Evolutionary conservation across 2,329 filamentous ascomycete species (phyloP).

Genomic region (Aphanoascus verrucosus): DNA sequence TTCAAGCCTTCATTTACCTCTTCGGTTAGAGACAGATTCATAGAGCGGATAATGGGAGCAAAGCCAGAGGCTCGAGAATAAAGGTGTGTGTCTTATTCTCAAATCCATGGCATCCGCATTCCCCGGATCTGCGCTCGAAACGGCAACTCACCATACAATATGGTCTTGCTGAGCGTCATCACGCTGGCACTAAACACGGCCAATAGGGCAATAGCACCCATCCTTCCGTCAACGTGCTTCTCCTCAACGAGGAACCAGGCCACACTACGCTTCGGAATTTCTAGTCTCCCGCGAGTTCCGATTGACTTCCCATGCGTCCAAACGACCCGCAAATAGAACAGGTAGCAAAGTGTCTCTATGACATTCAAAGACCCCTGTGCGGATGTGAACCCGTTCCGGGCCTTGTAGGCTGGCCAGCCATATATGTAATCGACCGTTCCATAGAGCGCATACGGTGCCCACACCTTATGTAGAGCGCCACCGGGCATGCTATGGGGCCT

Average conservation of each 20-base stretch:
- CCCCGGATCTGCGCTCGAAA: background rate
- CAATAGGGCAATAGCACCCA: slow-evolving; percentile 46
- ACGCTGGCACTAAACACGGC: slow-evolving; percentile 49
- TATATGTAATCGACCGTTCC: slow-evolving; percentile 71
- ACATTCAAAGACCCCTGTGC: slow-evolving; percentile 62
- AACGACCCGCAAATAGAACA: slow-evolving; percentile 49
- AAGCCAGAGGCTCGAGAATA: background rate
- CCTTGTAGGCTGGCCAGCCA: slow-evolving; percentile 60
- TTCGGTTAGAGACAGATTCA: slow-evolving; percentile 1
- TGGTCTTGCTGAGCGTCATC: slow-evolving; percentile 58
- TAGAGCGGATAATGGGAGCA: slow-evolving; percentile 1
- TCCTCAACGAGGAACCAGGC: slow-evolving; percentile 20
- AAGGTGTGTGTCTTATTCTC: background rate
- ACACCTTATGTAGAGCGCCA: slow-evolving; percentile 60
- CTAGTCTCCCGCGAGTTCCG: slow-evolving; percentile 7
- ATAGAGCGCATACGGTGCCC: slow-evolving; percentile 69
- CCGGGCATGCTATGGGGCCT: slow-evolving; percentile 75
- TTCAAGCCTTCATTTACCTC: slow-evolving; percentile 41
- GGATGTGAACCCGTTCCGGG: slow-evolving; percentile 61
- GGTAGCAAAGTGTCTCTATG: slow-evolving; percentile 57
- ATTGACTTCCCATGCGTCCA: slow-evolving; percentile 31
- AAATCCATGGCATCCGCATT: background rate
- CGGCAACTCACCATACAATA: slow-evolving; percentile 51
- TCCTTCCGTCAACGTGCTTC: slow-evolving; percentile 42
- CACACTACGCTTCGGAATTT: slow-evolving; percentile 16